phyloP scores from a whole-genome alignment of 2,329 filamentous ascomycete species.

The Tolypocladium endophyticum region DNA sequence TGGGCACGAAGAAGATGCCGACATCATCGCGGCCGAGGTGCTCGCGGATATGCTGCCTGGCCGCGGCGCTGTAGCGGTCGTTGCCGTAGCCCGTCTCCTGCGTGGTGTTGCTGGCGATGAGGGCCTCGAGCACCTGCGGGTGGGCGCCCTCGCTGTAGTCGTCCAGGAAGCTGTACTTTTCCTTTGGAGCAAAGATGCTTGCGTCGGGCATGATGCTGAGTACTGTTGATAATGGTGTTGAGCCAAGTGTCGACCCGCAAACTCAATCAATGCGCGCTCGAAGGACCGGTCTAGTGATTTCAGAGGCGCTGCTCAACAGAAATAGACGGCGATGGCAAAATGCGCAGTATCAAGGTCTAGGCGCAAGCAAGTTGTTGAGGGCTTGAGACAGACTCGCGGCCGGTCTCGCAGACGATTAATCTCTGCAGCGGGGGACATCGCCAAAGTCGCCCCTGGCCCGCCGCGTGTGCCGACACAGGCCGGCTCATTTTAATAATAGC shows the following conservation, averaged over 20 bases:
- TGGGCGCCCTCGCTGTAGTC: slow-evolving; percentile 43
- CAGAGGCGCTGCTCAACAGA: neutral
- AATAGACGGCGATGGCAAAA: neutral
- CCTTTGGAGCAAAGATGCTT: slow-evolving; percentile 1
- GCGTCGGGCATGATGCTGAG: slow-evolving; percentile 7
- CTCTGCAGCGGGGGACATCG: neutral
- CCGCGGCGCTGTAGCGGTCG: slow-evolving; percentile 31
- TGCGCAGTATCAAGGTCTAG: neutral
- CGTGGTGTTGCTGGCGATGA: slow-evolving; percentile 30
- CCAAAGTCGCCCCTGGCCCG: neutral
- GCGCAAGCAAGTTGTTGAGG: neutral
- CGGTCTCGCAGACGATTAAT: neutral
- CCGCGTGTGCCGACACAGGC: slow-evolving; percentile 9
- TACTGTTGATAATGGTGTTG: too few species aligned
- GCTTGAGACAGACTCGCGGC: neutral
- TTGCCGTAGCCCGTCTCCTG: slow-evolving; percentile 37
- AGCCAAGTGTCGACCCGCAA: neutral
- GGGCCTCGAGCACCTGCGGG: slow-evolving; percentile 34
- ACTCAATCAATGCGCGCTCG: neutral
- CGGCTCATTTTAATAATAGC: slow-evolving; percentile 2
- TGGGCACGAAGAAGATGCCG: slow-evolving; percentile 39
- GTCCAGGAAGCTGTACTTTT: slow-evolving; percentile 35
- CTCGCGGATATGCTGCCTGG: slow-evolving; percentile 27
- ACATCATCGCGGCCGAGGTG: slow-evolving; percentile 27
- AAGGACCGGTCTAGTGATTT: neutral